Base-by-base conservation (phyloP, 257 asterid species). In the Scutellaria baicalensis region DNA sequence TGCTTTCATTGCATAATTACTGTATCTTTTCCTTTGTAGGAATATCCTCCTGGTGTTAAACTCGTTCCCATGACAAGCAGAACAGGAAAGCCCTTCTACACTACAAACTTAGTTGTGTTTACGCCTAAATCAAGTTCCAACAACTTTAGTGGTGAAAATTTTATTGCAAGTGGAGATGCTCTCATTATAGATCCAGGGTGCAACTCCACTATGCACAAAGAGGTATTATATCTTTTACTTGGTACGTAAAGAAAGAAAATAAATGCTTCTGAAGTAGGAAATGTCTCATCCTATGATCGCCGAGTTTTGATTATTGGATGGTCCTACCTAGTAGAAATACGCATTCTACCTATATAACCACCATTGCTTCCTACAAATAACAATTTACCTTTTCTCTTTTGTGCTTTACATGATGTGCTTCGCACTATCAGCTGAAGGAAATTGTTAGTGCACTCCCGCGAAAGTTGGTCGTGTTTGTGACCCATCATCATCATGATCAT, bases 401-500 rank as follows among this genome's bases (percentile, higher is more conserved):
- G 58, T 64, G 58, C 66, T 43, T 77, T 23, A 69, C 69, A 56
- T 70, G 52, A 35, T 78, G 44, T 74, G 27, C 16, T 63, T 42
- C 71, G 62, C 58, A 58, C 72, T 61, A n/a, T 70, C 88, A 93
- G 98, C 95, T 93, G 69, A 88, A 80, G 76, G 86, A 91, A 78
- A 87, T 93, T 62, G 74, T 93, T 78, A 76, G 88, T 62, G 84
- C 87, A 2, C 86, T 93, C 69, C 99, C 99, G 13, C 82, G 82
- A 70, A 93, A 91, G 78, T 70, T 93, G 79, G 45, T 89, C 2
- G 92, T 93, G 71, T 87, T 88, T 78, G 91, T 84, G 73, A 91
- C 98, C 79, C 98, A 93, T 84, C 98, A 93, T 76, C 99, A 93
- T 79, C 83, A 23, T 39, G 99, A 93, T 86, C 99, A 91, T 45